Evolutionary conservation across 805 yeast species (phyloP).

Genomic region (Wickerhamiella shivajii): DNA sequence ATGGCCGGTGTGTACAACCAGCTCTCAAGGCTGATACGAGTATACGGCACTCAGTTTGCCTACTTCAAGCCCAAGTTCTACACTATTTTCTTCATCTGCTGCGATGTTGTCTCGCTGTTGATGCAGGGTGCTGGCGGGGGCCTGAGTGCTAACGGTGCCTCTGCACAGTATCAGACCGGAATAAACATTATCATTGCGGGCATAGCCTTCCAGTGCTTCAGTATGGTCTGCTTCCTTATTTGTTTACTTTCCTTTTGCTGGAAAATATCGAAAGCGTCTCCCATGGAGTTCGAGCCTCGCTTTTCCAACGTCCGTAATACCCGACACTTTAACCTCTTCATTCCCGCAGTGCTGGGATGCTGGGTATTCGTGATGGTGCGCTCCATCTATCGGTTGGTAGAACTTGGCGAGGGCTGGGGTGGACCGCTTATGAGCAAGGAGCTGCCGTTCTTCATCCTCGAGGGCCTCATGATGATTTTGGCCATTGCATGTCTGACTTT

Average conservation of each 20-base stretch:
- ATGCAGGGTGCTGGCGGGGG: constrained; percentile 74
- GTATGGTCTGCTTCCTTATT: constrained; percentile 46
- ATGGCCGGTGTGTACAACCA: constrained; percentile 73
- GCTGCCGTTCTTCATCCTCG: constrained; percentile 40
- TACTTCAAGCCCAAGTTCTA: constrained; percentile 41
- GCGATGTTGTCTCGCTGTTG: constrained; percentile 49
- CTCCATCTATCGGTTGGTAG: constrained; percentile 56
- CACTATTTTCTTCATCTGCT: constrained; percentile 46
- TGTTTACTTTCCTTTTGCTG: constrained; percentile 40
- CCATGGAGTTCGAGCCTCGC: neutral
- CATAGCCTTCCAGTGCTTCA: constrained; percentile 55
- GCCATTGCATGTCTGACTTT: constrained; percentile 33
- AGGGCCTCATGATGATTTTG: constrained; percentile 42
- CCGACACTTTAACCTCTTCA: constrained; percentile 10
- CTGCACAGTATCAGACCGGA: constrained; percentile 31
- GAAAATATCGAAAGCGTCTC: neutral
- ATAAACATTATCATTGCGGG: constrained; percentile 65
- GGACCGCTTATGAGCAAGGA: constrained; percentile 50
- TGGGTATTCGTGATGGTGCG: constrained; percentile 44
- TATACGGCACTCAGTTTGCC: constrained; percentile 45
- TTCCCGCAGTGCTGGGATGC: constrained; percentile 21
- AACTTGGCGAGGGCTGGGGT: constrained; percentile 52
- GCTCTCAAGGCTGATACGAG: constrained; percentile 49
- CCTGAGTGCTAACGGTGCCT: constrained; percentile 50
- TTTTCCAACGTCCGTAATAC: constrained; percentile 1